phyloP scores from a whole-genome alignment of 441 rosid genomes.

The Syzygium malaccense region DNA sequence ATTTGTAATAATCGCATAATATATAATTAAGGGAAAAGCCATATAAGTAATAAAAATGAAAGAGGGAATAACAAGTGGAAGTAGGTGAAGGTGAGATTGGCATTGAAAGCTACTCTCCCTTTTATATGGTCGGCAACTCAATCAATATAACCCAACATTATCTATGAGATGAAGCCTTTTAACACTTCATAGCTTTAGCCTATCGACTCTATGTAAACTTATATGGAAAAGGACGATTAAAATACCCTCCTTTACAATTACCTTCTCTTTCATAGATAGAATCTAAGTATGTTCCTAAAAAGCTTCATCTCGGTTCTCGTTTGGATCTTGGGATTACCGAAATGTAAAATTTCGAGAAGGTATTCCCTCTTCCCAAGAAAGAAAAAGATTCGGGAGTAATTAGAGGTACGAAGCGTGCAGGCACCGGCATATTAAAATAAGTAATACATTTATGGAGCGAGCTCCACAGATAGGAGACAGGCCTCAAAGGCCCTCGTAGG shows the following conservation, averaged over 20 bases:
- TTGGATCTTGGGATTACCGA: too few relatives aligned
- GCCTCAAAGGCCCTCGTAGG: too few relatives aligned
- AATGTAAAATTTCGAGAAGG: too few relatives aligned
- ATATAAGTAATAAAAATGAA: neutral
- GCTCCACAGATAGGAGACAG: too few relatives aligned
- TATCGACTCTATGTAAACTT: neutral
- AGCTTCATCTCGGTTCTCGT: too few relatives aligned
- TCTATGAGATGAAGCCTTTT: neutral
- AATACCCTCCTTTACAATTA: neutral
- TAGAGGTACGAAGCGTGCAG: accelerated
- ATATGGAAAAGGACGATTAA: neutral
- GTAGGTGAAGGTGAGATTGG: neutral
- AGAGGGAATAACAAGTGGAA: neutral
- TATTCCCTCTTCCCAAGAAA: too few relatives aligned
- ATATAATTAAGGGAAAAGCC: neutral
- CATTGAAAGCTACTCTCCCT: neutral
- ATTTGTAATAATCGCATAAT: neutral
- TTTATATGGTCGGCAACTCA: neutral
- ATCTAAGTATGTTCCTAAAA: too few relatives aligned
- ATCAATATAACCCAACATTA: neutral
- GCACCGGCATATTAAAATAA: too few relatives aligned
- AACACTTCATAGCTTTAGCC: neutral
- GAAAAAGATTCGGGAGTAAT: too few relatives aligned
- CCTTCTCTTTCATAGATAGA: neutral
- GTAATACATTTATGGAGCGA: too few relatives aligned